Base-by-base conservation (phyloP, 306 rosid species). In the Begonia loranthoides region DNA sequence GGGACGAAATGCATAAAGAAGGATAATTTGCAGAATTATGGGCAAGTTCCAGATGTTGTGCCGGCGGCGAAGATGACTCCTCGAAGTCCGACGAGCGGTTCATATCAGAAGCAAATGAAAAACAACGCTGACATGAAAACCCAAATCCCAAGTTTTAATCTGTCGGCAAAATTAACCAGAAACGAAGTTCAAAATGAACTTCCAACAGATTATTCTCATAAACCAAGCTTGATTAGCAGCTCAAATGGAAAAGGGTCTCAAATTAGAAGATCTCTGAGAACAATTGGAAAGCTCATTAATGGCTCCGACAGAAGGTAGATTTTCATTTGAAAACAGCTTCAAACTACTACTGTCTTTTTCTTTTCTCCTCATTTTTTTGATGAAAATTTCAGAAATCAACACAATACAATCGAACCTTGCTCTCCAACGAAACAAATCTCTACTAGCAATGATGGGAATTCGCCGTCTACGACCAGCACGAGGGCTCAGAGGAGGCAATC, bases 231-330 rank as follows among this genome's bases (percentile, higher is more conserved):
- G 59, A 49, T 38, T 4, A 39, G 71, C 57, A 68, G 76, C 70
- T 47, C 79, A 13, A 76, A 67, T 59, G 85, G 92, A 39, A 90
- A 86, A 69, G 94, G 90, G 33, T 90, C 86, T 10, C 95, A 83
- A 15, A 74, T 90, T 45, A 74, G 92, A 64, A 90, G 72, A 80
- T 82, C 99, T 41, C 57, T 86, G 52, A 62, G 92, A 73, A 82
- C 97, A 46, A 90, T 90, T 17, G 94, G 99, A 44, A 90, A 90
- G 63, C 74, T 90, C 60, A 86, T 90, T 15, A 90, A 74, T 62
- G 92, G 94, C 58, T 77, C 87, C 52, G 99, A 90, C 14, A 90
- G 78, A 68, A 86, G 81, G 99, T 75, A 45, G 5, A 54, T 55
- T 41, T 51, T 55, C 16, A 49, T 10, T 38, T 28, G 34, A 28